Percentiles rank a stretch among this genome's conserved stretches.
Evolutionary conservation across 164 flowering plant species (phyloP).

Genomic region (Piper betle): DNA sequence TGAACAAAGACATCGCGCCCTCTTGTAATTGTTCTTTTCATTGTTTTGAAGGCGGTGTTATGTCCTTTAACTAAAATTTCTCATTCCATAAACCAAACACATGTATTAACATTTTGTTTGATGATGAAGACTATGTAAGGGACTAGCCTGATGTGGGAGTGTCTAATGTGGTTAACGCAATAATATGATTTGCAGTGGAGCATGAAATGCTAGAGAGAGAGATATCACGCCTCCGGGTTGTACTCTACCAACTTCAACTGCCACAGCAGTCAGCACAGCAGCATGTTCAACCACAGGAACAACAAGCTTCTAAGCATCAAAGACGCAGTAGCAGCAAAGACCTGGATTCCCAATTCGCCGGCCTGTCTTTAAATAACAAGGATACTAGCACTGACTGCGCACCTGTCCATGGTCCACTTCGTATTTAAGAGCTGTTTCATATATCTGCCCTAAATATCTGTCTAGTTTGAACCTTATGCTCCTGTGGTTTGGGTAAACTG

Average conservation of each 20-base stretch:
- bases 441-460: neutral
- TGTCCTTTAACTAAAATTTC: neutral
- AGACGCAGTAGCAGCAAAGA: slow-evolving; percentile 56
- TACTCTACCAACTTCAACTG: slow-evolving; percentile 39
- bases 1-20: no score
- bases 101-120: neutral
- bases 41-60: neutral
- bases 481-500: neutral
- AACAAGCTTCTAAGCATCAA: slow-evolving; percentile 38
- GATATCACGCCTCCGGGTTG: slow-evolving; percentile 47
- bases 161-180: neutral
- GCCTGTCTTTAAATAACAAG: slow-evolving; percentile 53
- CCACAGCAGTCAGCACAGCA: neutral
- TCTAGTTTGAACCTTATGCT: neutral
- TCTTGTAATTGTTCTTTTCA: neutral
- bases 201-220: slow-evolving; percentile 93
- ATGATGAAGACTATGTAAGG: neutral
- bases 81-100: neutral
- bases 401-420: slow-evolving; percentile 36
- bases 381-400: slow-evolving; percentile 42
- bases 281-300: slow-evolving; percentile 21
- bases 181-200: slow-evolving; percentile 48
- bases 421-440: slow-evolving; percentile 12
- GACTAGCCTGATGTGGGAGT: neutral
- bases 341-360: slow-evolving; percentile 70